These are phyloP conservation scores for Diplodia corticola DNA, from an alignment of 2,329 filamentous ascomycete genomes.

Conservation along the genomic window DNA sequence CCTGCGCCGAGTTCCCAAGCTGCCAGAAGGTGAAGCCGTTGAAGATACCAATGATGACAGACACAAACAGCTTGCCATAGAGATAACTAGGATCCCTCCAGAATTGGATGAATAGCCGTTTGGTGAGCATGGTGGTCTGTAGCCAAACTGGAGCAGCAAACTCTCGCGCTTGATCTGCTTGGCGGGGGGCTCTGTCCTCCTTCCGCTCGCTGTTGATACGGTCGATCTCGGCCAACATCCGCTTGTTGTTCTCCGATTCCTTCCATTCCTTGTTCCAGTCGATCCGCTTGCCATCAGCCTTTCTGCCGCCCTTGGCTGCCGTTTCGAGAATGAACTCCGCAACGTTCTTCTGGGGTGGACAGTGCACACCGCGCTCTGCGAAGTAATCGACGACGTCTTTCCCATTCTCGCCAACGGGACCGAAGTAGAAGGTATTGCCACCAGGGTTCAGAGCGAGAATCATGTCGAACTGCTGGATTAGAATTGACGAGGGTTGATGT, in stretches of 20 bases:
- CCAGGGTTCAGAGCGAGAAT: constrained; percentile 72
- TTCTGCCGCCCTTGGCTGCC: constrained; percentile 72
- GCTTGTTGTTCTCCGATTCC: constrained; percentile 45
- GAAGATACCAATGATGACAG: constrained; percentile 72
- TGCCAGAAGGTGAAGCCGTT: constrained; percentile 78
- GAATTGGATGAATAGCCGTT: constrained; percentile 69
- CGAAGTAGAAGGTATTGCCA: constrained; percentile 70
- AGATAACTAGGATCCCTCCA: constrained; percentile 77
- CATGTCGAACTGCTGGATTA: constrained; percentile 79
- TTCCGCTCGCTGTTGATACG: constrained; percentile 59
- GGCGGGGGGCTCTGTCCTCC: neutral
- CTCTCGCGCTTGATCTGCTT: constrained; percentile 45
- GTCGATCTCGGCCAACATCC: constrained; percentile 61
- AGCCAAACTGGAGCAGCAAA: constrained; percentile 66
- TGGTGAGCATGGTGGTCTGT: constrained; percentile 67
- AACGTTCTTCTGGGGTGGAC: constrained; percentile 73
- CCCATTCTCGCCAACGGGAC: constrained; percentile 61
- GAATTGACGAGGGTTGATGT: constrained; percentile 79
- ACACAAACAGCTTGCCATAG: constrained; percentile 73
- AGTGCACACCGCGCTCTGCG: constrained; percentile 56
- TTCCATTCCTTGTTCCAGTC: constrained; percentile 58
- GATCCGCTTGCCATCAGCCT: constrained; percentile 40
- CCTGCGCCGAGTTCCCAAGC: constrained; percentile 63
- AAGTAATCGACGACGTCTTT: constrained; percentile 65
- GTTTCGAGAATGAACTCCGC: constrained; percentile 79